Base-by-base conservation (phyloP, 805 yeast genomes). In the Hanseniaspora vineae region DNA sequence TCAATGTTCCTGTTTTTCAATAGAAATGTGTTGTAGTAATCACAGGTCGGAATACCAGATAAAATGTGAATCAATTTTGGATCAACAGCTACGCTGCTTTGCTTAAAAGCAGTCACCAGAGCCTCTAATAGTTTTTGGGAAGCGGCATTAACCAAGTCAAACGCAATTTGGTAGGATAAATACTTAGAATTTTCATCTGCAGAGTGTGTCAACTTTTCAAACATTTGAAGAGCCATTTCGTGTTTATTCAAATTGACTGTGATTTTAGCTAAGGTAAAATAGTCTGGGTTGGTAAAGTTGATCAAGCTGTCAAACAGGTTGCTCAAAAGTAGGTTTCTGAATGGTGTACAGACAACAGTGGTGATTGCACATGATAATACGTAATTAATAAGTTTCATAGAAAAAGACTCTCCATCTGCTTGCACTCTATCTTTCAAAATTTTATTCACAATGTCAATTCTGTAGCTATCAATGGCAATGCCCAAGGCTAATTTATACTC, bases 11-110 rank as follows among this genome's bases (percentile, higher is more conserved):
- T 85, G 67, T 90, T 84, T 60, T 84, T 80, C 66, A 79, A 77
- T 55, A 92, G 69, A 62, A 92, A 92, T 1, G 97, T 88, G 54
- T 86, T 80, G 60, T 85, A 88, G 61, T 80, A 78, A 66, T 92
- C 97, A 67, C 96, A 85, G 15, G 97, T 83, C 54, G 97, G 97
- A 40, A 88, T 78, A 49, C 98, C 98, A 9, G 89, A 76, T 48
- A 92, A 73, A 49, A 92, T 84, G 54, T 75, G 76, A 48, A 81
- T 73, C 44, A 88, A 65, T 55, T 77, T 78, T 40, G 59, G 60
- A 62, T 8, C 19, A n/a, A 17, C 40, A 2, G 12, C 19, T n/a
- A 6, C 11, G 19, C 19, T 44, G 37, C 57, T 55, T 39, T 58
- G 59, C 14, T 58, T 63, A 42, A 71, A 60, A 9, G 71, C 69